A percentile compares a stretch with the other conserved stretches of the same genome.
phyloP scores from a whole-genome alignment of 2,329 filamentous ascomycete species.

The Xylaria sp. region DNA sequence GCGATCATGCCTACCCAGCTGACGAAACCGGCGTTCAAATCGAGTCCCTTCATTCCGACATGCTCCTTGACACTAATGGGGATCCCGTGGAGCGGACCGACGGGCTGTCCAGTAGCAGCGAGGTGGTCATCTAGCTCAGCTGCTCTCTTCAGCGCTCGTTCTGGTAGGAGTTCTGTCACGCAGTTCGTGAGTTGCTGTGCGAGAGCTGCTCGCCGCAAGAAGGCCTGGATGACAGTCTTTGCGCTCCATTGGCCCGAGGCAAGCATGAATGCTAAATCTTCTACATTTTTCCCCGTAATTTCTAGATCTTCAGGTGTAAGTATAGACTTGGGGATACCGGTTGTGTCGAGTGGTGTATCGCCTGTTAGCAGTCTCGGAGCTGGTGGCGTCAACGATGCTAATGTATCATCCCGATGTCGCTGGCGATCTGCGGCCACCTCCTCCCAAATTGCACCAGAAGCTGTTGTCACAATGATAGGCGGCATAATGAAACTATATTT shows the following conservation, averaged over 20 bases:
- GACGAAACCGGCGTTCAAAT: slow-evolving; percentile 62
- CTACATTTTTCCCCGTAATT: slow-evolving; percentile 60
- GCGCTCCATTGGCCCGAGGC: slow-evolving; percentile 57
- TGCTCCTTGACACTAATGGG: slow-evolving; percentile 64
- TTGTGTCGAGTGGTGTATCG: slow-evolving; percentile 57
- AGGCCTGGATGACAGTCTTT: slow-evolving; percentile 61
- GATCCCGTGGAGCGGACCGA: slow-evolving; percentile 48
- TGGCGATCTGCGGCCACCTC: slow-evolving; percentile 59
- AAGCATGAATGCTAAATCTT: slow-evolving; percentile 58
- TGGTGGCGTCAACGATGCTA: slow-evolving; percentile 55
- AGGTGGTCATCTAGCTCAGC: slow-evolving; percentile 44
- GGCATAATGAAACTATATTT: slow-evolving; percentile 34
- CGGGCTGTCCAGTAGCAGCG: slow-evolving; percentile 34
- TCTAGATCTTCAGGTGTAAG: slow-evolving; percentile 59
- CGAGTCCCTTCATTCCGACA: slow-evolving; percentile 59
- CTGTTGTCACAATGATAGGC: slow-evolving; percentile 42
- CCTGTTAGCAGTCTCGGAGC: slow-evolving; percentile 50
- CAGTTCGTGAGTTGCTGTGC: slow-evolving; percentile 58
- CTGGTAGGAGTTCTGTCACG: slow-evolving; percentile 45
- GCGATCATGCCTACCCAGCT: slow-evolving; percentile 59
- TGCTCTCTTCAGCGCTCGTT: slow-evolving; percentile 41
- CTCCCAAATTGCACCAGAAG: slow-evolving; percentile 56
- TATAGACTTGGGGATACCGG: slow-evolving; percentile 56
- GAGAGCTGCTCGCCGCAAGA: slow-evolving; percentile 64
- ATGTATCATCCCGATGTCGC: slow-evolving; percentile 58